Percentiles rank a stretch among this genome's conserved stretches.
Conservation (phyloP, 352 stramenopile species). For the Bremia lactucae region DNA sequence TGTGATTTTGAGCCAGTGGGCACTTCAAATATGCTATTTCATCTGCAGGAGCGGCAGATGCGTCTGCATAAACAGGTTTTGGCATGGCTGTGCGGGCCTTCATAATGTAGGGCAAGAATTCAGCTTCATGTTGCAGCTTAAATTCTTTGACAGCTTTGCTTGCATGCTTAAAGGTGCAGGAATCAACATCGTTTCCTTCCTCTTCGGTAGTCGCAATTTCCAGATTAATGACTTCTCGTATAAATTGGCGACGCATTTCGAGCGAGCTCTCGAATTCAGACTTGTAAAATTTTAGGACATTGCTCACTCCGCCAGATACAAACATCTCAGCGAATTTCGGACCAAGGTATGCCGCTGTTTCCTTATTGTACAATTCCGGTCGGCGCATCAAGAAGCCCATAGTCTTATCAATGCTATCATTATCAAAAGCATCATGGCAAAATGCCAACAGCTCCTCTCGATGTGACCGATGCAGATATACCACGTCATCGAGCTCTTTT, state of each 20-base stretch:
- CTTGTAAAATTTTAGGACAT: constrained; percentile 53
- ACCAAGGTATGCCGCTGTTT: constrained; percentile 28
- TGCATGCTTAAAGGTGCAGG: constrained; percentile 19
- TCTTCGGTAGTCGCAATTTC: constrained; percentile 26
- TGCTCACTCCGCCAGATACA: constrained; percentile 32
- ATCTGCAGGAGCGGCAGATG: constrained; percentile 18
- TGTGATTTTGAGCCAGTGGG: constrained; percentile 26
- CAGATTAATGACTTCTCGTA: constrained; percentile 58
- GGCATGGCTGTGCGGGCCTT: constrained; percentile 17
- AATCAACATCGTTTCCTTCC: constrained; percentile 16
- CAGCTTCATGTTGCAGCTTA: constrained; percentile 48
- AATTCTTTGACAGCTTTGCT: constrained; percentile 47
- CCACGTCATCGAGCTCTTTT: constrained; percentile 56
- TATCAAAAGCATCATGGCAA: constrained; percentile 47
- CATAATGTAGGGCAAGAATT: constrained; percentile 59
- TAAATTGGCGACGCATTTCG: constrained; percentile 43
- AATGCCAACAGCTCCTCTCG: constrained; percentile 35
- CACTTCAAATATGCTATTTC: constrained; percentile 34
- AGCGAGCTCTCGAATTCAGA: constrained; percentile 32
- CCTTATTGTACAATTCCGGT: constrained; percentile 36
- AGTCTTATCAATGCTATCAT: constrained; percentile 55
- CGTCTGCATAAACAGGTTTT: constrained; percentile 20
- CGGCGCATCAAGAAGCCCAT: constrained; percentile 49
- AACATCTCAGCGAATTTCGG: constrained; percentile 60
- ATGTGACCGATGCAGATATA: constrained; percentile 39